Base-by-base conservation (phyloP, 345 rosid species). In the Salix brachista region DNA sequence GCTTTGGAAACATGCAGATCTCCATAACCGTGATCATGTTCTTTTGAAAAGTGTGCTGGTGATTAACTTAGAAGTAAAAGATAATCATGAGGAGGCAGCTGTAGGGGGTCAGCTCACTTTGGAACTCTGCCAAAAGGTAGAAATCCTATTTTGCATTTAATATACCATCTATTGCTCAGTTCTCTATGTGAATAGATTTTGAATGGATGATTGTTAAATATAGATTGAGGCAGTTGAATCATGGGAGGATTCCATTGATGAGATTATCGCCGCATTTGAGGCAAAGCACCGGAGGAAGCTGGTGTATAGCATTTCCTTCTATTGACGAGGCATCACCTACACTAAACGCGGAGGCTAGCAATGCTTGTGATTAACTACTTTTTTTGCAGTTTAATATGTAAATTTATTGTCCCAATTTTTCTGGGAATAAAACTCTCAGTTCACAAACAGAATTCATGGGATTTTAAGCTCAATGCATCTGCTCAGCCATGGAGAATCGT, bases 21-120 rank as follows among this genome's bases (percentile, higher is more conserved):
- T 95, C 80, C 89, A 90, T 75, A 90, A 70, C 75, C 88, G 98
- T 77, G 99, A 93, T 60, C 98, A 93, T 71, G 65, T 74, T 74
- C 90, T 84, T 32, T 77, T 91, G 89, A 96, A 88, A 84, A 80
- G 83, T 26, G 92, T 91, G 37, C 85, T 96, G 73, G 90, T 95
- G 76, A 91, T 95, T 81, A 95, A 95, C 87, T 80, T 96, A 87
- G 99, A 96, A 80, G 99, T 96, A 61, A 96, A 95, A 88, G 99
- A 95, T 75, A 95, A 93, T 84, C 97, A 95, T 52, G 98, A 95
- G 78, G 99, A 93, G 84, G 99, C 99, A 61, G 98, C 99, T 19
- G 72, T 86, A 8, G 99, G 99, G 72, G 98, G 88, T 77, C 90
- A 90, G 58, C 92, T 91, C 44, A 83, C 97, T 60, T 85, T 91